These are phyloP conservation scores for Saccharum officinarum DNA, from an alignment of 176 grass and related monocot species.

Conservation along the genomic window DNA sequence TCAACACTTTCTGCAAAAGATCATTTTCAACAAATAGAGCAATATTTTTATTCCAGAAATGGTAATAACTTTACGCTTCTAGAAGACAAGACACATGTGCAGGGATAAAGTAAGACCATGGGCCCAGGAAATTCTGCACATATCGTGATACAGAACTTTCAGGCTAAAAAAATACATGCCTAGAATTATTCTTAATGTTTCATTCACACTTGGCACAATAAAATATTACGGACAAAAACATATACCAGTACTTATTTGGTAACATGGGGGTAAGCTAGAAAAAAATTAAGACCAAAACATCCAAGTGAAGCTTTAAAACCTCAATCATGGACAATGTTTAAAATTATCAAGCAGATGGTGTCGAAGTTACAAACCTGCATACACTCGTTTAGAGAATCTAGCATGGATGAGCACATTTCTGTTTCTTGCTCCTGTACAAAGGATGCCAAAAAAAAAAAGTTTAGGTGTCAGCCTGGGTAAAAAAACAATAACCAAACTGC, in stretches of 20 bases:
- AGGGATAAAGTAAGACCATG: neutral
- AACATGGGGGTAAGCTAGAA: neutral
- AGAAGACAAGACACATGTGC: neutral
- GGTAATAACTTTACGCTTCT: neutral
- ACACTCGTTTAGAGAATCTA: slow-evolving; percentile 95
- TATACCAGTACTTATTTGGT: neutral
- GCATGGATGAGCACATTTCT: slow-evolving; percentile 88
- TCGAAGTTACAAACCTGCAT: slow-evolving; percentile 64
- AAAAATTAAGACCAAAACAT: neutral
- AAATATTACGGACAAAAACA: neutral
- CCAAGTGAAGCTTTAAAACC: neutral
- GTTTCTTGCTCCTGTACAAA: slow-evolving; percentile 86
- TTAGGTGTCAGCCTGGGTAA: slow-evolving; percentile 15
- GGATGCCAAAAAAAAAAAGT: slow-evolving; percentile 30
- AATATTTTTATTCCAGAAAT: neutral
- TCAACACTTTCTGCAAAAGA: neutral
- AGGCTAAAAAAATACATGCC: neutral
- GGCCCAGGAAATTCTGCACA: neutral
- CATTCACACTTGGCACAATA: neutral
- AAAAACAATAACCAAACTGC: slow-evolving; percentile 1
- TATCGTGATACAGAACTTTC: neutral
- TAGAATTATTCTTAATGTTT: neutral
- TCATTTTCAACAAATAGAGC: neutral
- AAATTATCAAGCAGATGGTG: slow-evolving; percentile 24
- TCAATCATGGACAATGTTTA: neutral